Base-by-base conservation (phyloP, 148 eudicot genomes). In the Heliosperma pusillum region DNA sequence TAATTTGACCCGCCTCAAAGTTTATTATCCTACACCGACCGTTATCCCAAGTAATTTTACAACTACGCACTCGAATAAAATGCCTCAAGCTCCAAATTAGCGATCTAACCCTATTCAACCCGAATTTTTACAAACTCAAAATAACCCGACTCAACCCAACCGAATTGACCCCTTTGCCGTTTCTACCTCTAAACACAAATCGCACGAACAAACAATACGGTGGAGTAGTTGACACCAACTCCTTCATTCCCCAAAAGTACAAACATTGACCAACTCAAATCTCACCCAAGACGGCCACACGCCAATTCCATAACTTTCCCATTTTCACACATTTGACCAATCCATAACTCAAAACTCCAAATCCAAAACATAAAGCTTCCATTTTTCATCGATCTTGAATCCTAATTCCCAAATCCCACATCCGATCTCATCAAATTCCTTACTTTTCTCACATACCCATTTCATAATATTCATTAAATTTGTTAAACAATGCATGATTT, bases 401-500 rank as follows among this genome's bases (percentile, higher is more conserved):
- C 22, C 8, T 15, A 15, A 47, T 10, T 50, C 25, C 0, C 7
- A 70, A 74, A 73, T 5, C 76, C 73, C 71, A 75, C n/a, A 44
- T 76, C 47, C 21, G 65, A 76, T 78, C 77, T 63, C 57, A 66
- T 10, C 60, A 47, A 47, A 76, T 5, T 6, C n/a, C 26, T 63
- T 10, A 29, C 10, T 5, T 11, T 55, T 65, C 45, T 15, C 17
- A 61, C 42, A 79, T 27, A 82, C 74, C 85, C 84, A 83, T 60
- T 78, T 69, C 64, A 7, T 20, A 69, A 86, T 89, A 36, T 36
- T 1, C 42, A 36, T 36, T 5, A 36, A 29, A 29, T 1, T 29
- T 29, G 7, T n/a, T n/a, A n/a, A n/a, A n/a, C n/a, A 84, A 96
- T 96, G 99, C 97, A 89, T 66, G 99, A 96, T 87, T 96, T 92